Evolutionary conservation across 352 stramenopile genomes (phyloP), one percentile per base, ranked within the genome.

Genomic region (Aphanomyces invadans): DNA sequence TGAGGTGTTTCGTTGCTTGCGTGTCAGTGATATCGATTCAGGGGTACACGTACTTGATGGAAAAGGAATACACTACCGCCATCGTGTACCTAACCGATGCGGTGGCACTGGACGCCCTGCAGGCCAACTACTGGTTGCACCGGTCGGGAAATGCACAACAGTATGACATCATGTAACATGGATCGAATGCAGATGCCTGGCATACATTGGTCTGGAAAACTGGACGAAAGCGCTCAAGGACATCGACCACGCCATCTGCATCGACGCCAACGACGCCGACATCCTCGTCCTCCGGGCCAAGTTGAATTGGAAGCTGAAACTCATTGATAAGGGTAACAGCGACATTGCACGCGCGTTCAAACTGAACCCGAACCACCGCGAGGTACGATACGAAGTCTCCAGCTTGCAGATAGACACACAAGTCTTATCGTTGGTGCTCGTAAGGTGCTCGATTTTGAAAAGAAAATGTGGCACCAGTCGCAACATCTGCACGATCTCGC

Each of bases 281-380:
- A 90, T 90, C 61, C 88, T 90, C 71, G 79, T 92, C 23, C 69
- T 95, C 57, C 79, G 86, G 0, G 82, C 83, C 23, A 91, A 91
- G 68, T 71, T 95, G 12, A 82, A 90, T 57, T 90, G 84, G 84
- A 75, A 74, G 33, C 75, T 92, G 25, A 79, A 89, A 55, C 77
- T 89, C 73, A 81, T 89, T 49, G 81, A 91, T 42, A 84, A 85
- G 60, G 83, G 81, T 19, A 86, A 68, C 3, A 78, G 74, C 36
- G 83, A 90, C 65, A 91, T 91, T 44, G 63, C 76, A 10, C 75
- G 74, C 19, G 85, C 85, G 4, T 78, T 83, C 7, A 68, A 65
- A 29, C 72, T 91, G 36, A 71, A 71, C 26, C 83, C 81, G 1
- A 69, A 83, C 29, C 81, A 94, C 46, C 81, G 81, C 1, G 83